phyloP scores from a whole-genome alignment of 768 basidiomycete species.

The Leccinum uliginosum region DNA sequence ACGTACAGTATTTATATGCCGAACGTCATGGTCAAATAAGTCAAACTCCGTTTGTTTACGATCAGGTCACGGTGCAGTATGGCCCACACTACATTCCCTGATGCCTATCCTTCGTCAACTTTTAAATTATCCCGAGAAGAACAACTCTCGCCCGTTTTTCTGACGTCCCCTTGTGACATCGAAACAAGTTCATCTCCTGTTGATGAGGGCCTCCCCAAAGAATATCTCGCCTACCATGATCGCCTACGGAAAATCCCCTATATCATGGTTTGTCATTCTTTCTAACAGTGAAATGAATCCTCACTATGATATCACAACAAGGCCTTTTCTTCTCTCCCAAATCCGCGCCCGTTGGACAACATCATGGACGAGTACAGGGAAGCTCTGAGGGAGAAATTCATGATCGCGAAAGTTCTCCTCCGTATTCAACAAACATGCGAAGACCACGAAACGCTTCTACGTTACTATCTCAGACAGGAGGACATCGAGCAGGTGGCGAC shows the following conservation, averaged over 20 bases:
- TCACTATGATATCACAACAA: neutral
- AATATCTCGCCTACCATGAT: neutral
- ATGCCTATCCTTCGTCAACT: neutral
- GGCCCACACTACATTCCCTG: neutral
- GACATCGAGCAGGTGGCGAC: neutral
- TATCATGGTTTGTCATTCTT: neutral
- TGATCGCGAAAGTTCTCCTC: neutral
- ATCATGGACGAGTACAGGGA: neutral
- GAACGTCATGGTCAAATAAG: neutral
- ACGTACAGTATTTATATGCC: neutral
- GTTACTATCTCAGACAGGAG: neutral
- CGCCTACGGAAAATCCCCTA: neutral
- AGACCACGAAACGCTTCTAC: neutral
- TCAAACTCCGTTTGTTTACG: neutral
- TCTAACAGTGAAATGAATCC: neutral
- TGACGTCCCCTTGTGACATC: neutral
- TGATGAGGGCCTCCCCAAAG: neutral
- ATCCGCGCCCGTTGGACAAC: neutral
- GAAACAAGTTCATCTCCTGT: neutral
- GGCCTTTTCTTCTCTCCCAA: neutral
- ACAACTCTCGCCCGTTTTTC: neutral
- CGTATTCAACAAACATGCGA: neutral
- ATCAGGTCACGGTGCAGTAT: neutral
- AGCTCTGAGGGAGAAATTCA: neutral
- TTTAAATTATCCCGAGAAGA: neutral